phyloP scores from a whole-genome alignment of 192 early-diverging fungal genomes.

The Backusella circina region DNA sequence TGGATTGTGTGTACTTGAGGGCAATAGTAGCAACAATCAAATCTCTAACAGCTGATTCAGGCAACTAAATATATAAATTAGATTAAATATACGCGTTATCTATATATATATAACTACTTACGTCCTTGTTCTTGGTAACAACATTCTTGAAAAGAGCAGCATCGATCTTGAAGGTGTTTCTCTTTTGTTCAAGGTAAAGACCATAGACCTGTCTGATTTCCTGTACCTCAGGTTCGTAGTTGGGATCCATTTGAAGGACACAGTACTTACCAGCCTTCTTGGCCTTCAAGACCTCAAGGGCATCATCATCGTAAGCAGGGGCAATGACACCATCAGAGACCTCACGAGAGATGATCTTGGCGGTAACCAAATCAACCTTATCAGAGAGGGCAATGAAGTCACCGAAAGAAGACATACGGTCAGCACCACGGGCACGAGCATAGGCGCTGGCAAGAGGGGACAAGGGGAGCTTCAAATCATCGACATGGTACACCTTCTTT shows the following conservation, averaged over 20 bases:
- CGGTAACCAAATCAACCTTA: constrained; percentile 86
- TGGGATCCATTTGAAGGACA: constrained; percentile 89
- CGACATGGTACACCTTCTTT: constrained; percentile 87
- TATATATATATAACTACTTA: constrained; percentile 27
- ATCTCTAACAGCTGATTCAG: constrained; percentile 71
- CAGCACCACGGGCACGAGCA: constrained; percentile 96
- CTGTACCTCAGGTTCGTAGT: constrained; percentile 77
- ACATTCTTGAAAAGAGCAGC: constrained; percentile 79
- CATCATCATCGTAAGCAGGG: constrained; percentile 81
- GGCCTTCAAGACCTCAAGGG: constrained; percentile 84
- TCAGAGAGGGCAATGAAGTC: constrained; percentile 97
- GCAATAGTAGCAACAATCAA: constrained; percentile 97
- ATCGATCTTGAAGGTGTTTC: constrained; percentile 83
- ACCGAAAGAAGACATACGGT: constrained; percentile 99
- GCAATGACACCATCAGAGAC: constrained; percentile 98
- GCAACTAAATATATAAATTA: constrained; percentile 31
- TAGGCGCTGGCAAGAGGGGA: constrained; percentile 90
- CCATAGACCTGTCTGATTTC: constrained; percentile 98
- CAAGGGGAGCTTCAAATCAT: constrained; percentile 74
- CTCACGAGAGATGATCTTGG: constrained; percentile 92
- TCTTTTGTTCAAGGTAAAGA: constrained; percentile 84
- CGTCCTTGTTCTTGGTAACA: constrained; percentile 74
- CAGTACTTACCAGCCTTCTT: constrained; percentile 99
- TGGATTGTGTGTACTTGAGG: constrained; percentile 98
- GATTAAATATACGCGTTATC: not conserved